Conservation (phyloP, 1,284 basidiomycete species). For the Cryptococcus floricola region DNA sequence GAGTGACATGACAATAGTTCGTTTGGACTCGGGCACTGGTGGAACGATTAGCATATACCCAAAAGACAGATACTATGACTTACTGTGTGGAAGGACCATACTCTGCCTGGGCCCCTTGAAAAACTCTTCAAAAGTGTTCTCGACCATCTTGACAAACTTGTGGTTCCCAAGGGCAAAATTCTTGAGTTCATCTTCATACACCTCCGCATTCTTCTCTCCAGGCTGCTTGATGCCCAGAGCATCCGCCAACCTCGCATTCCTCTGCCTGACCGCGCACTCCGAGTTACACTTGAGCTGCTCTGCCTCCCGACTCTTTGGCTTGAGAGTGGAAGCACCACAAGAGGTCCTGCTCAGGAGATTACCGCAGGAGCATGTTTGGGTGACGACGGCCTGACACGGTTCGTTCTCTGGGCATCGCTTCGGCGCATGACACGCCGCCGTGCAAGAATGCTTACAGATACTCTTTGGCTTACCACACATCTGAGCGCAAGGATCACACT, state of each 20-base stretch:
- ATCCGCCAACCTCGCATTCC: conserved; percentile 79
- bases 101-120: conserved; percentile 63
- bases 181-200: conserved; percentile 62
- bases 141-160: conserved; percentile 67
- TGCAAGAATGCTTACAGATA: conserved; percentile 73
- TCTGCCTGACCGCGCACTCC: conserved; percentile 74
- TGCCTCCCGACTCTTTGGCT: conserved; percentile 50
- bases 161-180: conserved; percentile 59
- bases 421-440: conserved; percentile 75
- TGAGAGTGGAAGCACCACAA: conserved; percentile 61
- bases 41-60: background rate
- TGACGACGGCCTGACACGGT: conserved; percentile 63
- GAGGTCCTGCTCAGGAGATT: conserved; percentile 65
- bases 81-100: conserved; percentile 72
- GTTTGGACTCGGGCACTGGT: conserved; percentile 60
- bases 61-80: conserved; percentile 9
- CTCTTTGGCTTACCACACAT: conserved; percentile 78
- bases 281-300: conserved; percentile 66
- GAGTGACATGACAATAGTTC: conserved; percentile 72
- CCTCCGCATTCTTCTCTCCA: conserved; percentile 45
- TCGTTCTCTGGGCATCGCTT: conserved; percentile 71
- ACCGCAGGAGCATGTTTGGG: conserved; percentile 72
- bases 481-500: conserved; percentile 69
- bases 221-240: conserved; percentile 67
- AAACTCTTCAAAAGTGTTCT: conserved; percentile 75